These are phyloP conservation scores for Naganishia vaughanmartiniae DNA, from an alignment of 768 basidiomycete species.

Conservation along the genomic window DNA sequence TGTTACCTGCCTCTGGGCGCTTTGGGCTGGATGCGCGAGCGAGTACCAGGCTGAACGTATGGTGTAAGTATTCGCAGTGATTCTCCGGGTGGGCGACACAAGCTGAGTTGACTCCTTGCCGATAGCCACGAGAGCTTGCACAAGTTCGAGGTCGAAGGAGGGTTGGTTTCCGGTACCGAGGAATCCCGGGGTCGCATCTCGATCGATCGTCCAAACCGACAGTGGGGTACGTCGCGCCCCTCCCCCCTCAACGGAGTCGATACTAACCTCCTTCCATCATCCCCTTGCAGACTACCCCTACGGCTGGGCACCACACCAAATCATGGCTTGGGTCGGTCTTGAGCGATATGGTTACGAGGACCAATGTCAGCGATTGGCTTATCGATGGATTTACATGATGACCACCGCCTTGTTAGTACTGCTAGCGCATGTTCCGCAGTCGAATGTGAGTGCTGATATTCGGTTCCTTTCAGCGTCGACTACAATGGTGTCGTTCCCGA, in stretches of 20 bases:
- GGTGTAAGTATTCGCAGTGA: slow-evolving; percentile 62
- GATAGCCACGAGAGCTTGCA: slow-evolving; percentile 70
- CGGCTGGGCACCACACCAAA: slow-evolving; percentile 74
- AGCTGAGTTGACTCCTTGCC: neutral
- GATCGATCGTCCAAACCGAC: slow-evolving; percentile 91
- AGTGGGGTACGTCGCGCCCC: slow-evolving; percentile 65
- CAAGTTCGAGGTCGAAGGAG: slow-evolving; percentile 95
- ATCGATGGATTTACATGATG: slow-evolving; percentile 95
- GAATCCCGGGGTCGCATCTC: slow-evolving; percentile 94
- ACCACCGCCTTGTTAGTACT: slow-evolving; percentile 37
- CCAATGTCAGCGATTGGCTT: slow-evolving; percentile 87
- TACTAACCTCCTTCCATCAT: neutral
- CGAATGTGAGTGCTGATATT: slow-evolving; percentile 54
- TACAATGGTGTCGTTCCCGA: slow-evolving; percentile 98
- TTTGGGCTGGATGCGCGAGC: slow-evolving; percentile 97
- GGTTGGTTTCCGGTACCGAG: slow-evolving; percentile 92
- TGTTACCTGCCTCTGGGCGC: slow-evolving; percentile 92
- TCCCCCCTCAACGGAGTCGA: neutral
- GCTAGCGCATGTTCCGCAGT: neutral
- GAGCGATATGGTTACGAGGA: slow-evolving; percentile 93
- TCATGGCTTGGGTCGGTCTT: slow-evolving; percentile 96
- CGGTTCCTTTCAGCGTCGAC: slow-evolving; percentile 75
- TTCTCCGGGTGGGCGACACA: neutral
- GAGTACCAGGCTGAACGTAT: slow-evolving; percentile 92
- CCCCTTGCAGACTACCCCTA: slow-evolving; percentile 66